These are phyloP conservation scores for Corymbia citriodora DNA, from an alignment of 441 rosid genomes.

Conservation along the genomic window DNA sequence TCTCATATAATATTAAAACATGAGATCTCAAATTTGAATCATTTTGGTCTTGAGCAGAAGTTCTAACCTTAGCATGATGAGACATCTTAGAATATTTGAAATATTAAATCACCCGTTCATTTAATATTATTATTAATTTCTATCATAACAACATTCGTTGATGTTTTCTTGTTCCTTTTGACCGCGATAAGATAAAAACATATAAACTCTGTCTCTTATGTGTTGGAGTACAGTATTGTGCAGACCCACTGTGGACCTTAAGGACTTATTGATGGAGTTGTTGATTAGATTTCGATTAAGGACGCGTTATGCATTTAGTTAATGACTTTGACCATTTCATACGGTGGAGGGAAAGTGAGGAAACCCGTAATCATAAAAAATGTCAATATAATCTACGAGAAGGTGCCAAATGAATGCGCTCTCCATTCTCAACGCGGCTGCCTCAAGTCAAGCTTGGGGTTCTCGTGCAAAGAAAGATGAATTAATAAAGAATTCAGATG, in stretches of 20 bases:
- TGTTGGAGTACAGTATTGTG: background rate
- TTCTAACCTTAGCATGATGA: background rate
- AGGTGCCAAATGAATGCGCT: background rate
- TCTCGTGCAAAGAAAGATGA: background rate
- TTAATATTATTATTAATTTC: background rate
- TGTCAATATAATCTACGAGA: background rate
- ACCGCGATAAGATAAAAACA: background rate
- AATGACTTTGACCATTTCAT: background rate
- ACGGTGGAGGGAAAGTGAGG: background rate
- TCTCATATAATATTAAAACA: background rate
- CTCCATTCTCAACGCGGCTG: background rate
- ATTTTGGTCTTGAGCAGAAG: background rate
- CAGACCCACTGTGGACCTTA: fast-evolving
- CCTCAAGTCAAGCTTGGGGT: background rate
- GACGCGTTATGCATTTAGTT: background rate
- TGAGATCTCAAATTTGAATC: background rate
- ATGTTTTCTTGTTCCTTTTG: background rate
- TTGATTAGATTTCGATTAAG: background rate
- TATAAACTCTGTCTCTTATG: background rate
- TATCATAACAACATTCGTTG: fast-evolving
- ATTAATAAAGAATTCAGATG: background rate
- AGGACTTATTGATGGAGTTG: background rate
- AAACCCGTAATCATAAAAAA: background rate
- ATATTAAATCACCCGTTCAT: background rate
- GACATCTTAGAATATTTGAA: background rate